A percentile compares a stretch with the other conserved stretches of the same genome.
These are phyloP conservation scores for Sonneratia caseolaris DNA, from an alignment of 345 rosid species.

Conservation along the genomic window DNA sequence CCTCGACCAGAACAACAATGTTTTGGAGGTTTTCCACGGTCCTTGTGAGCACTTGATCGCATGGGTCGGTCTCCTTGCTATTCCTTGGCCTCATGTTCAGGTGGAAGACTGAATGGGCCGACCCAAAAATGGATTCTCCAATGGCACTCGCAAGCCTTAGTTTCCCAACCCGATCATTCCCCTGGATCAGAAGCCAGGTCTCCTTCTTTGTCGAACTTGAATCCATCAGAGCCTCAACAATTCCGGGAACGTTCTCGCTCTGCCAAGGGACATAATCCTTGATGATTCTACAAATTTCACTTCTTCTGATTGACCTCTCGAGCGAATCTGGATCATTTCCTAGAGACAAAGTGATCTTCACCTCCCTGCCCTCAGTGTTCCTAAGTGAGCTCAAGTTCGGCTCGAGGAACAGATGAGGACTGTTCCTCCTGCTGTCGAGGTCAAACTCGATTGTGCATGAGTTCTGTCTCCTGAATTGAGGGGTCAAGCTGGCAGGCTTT, in stretches of 20 bases:
- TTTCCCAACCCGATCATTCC: conserved; percentile 5
- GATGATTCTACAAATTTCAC: conserved; percentile 1
- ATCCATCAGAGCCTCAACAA: conserved; percentile 4
- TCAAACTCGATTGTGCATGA: conserved; percentile 61
- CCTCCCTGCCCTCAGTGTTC: conserved; percentile 44
- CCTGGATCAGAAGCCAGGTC: conserved; percentile 7
- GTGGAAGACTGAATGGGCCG: conserved; percentile 1
- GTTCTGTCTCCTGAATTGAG: conserved; percentile 58
- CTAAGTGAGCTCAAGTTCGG: conserved; percentile 49
- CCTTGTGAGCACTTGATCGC: background rate
- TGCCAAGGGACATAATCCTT: conserved; percentile 9
- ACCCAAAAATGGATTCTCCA: conserved; percentile 1
- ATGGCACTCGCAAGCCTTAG: conserved; percentile 7
- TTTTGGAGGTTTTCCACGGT: background rate
- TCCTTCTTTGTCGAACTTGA: background rate
- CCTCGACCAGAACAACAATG: conserved; percentile 7
- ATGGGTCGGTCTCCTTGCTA: background rate
- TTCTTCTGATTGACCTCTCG: background rate
- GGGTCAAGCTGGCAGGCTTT: conserved; percentile 33
- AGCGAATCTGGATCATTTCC: conserved; percentile 28
- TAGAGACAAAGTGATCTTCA: conserved; percentile 62
- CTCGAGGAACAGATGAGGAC: conserved; percentile 21
- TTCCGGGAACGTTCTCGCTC: conserved; percentile 3
- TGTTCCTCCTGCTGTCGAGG: conserved; percentile 24
- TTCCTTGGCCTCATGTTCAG: background rate